These are phyloP conservation scores for Xylaria longipes DNA, from an alignment of 495 filamentous ascomycete species.

Conservation along the genomic window DNA sequence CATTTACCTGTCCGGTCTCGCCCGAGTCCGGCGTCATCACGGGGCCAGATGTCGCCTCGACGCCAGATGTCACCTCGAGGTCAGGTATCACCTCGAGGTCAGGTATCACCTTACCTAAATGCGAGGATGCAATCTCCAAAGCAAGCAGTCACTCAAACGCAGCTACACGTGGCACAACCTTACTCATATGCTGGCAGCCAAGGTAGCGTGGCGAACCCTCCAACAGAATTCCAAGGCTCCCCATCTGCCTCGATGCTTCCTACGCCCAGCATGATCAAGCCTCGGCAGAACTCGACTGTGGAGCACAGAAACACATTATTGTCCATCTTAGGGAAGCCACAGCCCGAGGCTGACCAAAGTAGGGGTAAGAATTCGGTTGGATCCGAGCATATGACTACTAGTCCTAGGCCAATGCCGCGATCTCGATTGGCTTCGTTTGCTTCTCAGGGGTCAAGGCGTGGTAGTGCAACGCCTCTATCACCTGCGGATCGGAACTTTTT, in stretches of 20 bases:
- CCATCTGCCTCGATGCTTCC: conserved; percentile 42
- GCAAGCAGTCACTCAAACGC: conserved; percentile 26
- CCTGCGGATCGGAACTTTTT: conserved; percentile 78
- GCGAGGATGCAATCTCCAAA: conserved; percentile 30
- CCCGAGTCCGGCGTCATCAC: conserved; percentile 30
- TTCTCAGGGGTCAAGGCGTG: conserved; percentile 51
- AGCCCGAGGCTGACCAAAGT: conserved; percentile 54
- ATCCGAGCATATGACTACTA: conserved; percentile 47
- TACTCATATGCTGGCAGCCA: conserved; percentile 35
- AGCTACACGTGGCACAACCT: conserved; percentile 25
- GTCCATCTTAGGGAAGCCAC: conserved; percentile 72
- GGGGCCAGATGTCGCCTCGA: conserved; percentile 30
- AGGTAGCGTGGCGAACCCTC: conserved; percentile 32
- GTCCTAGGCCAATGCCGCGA: conserved; percentile 44
- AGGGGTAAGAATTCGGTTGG: conserved; percentile 42
- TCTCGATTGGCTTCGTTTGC: conserved; percentile 51
- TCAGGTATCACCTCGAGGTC: conserved; percentile 25
- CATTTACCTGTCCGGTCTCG: conserved; percentile 29
- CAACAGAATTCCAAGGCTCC: conserved; percentile 42
- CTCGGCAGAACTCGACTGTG: conserved; percentile 45
- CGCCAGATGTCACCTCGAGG: conserved; percentile 29
- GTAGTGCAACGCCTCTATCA: conserved; percentile 62
- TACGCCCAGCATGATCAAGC: conserved; percentile 29
- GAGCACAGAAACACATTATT: conserved; percentile 74
- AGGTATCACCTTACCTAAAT: conserved; percentile 28